Evolutionary conservation across 1,284 basidiomycete genomes (phyloP).

Genomic region (Ustilago xerochloae): DNA sequence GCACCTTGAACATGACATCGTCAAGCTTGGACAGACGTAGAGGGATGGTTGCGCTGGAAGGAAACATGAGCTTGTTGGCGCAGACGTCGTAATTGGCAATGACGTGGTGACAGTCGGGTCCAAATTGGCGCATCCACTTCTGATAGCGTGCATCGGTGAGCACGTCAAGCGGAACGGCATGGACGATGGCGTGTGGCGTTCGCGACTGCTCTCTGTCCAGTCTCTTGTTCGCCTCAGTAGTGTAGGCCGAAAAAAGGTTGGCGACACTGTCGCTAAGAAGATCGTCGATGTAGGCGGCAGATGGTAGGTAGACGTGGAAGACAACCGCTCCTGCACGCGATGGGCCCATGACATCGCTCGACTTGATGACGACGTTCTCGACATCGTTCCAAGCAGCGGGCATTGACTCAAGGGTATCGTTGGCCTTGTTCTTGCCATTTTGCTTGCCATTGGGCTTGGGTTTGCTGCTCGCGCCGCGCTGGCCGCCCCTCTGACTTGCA

Average conservation of each 20-base stretch:
- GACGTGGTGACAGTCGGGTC: constrained; percentile 71
- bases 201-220: constrained; percentile 69
- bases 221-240: constrained; percentile 36
- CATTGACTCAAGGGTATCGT: constrained; percentile 66
- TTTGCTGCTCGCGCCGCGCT: constrained; percentile 62
- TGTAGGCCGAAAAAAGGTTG: constrained; percentile 72
- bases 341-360: constrained; percentile 72
- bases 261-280: constrained; percentile 70
- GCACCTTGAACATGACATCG: constrained; percentile 78
- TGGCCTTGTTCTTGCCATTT: constrained; percentile 4
- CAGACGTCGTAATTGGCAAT: constrained; percentile 74
- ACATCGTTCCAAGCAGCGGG: constrained; percentile 68
- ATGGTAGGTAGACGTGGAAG: constrained; percentile 73
- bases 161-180: constrained; percentile 51
- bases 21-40: constrained; percentile 81
- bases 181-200: constrained; percentile 69
- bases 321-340: constrained; percentile 74
- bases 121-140: constrained; percentile 78
- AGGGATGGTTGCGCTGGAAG: constrained; percentile 78
- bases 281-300: constrained; percentile 76
- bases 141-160: constrained; percentile 78
- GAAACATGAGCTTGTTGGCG: constrained; percentile 79
- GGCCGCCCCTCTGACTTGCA: constrained; percentile 70
- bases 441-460: constrained; percentile 66
- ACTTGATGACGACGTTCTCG: constrained; percentile 42